These are phyloP conservation scores for Pseudogymnoascus sp. DNA, from an alignment of 2,329 filamentous ascomycete species.

Conservation along the genomic window DNA sequence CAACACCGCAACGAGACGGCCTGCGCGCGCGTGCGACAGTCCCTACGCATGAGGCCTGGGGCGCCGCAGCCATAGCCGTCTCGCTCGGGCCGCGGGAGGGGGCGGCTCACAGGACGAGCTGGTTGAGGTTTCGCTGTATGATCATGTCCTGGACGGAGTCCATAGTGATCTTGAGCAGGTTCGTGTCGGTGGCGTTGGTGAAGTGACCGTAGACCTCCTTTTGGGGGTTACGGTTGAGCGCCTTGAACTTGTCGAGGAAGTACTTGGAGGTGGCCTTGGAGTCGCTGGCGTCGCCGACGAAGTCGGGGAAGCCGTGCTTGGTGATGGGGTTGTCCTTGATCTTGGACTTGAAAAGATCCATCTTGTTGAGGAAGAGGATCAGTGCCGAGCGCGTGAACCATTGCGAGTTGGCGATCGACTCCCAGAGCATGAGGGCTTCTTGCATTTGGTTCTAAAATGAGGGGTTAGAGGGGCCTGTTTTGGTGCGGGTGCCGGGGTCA, in stretches of 20 bases:
- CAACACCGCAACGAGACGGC: neutral
- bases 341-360: slow-evolving; percentile 77
- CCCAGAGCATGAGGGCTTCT: slow-evolving; percentile 79
- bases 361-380: slow-evolving; percentile 82
- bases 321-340: slow-evolving; percentile 62
- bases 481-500: neutral
- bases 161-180: slow-evolving; percentile 80
- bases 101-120: slow-evolving; percentile 56
- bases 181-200: slow-evolving; percentile 57
- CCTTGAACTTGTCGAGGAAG: slow-evolving; percentile 73
- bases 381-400: slow-evolving; percentile 78
- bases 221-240: slow-evolving; percentile 57
- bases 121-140: slow-evolving; percentile 74
- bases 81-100: neutral
- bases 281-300: slow-evolving; percentile 62
- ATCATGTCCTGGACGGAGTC: slow-evolving; percentile 81
- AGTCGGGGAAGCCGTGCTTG: slow-evolving; percentile 70
- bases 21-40: neutral
- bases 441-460: slow-evolving; percentile 74
- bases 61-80: neutral
- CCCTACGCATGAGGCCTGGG: neutral
- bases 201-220: slow-evolving; percentile 52
- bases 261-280: slow-evolving; percentile 70
- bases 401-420: slow-evolving; percentile 76
- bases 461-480: neutral